phyloP scores from a whole-genome alignment of 192 early-diverging fungal species.

The Coemansia sp. region DNA sequence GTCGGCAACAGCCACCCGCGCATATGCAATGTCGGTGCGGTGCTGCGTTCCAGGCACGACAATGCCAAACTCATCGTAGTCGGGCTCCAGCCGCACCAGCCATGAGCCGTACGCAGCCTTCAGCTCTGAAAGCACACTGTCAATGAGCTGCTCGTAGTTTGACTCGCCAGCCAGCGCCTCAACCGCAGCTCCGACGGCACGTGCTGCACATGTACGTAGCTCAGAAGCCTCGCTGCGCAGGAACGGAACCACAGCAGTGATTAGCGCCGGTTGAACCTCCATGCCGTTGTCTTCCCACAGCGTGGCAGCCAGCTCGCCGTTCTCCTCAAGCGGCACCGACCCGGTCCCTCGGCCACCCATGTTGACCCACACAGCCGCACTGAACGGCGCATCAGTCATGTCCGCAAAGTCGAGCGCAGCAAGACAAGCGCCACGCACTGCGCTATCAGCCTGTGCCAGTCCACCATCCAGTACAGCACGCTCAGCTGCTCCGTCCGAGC shows the following conservation, averaged over 20 bases:
- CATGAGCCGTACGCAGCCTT: constrained; percentile 34
- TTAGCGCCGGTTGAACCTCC: constrained; percentile 27
- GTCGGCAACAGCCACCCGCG: constrained; percentile 82
- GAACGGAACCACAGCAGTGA: constrained; percentile 29
- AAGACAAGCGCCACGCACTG: constrained; percentile 45
- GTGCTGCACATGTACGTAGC: constrained; percentile 32
- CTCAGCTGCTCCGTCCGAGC: constrained; percentile 33
- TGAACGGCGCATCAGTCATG: constrained; percentile 33
- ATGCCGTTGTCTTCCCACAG: constrained; percentile 51
- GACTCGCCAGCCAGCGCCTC: constrained; percentile 4
- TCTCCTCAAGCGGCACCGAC: constrained; percentile 32
- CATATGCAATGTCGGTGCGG: constrained; percentile 73
- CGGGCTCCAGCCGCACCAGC: constrained; percentile 73
- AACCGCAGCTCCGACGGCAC: constrained; percentile 23
- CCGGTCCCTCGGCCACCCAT: constrained; percentile 22
- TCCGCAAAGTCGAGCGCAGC: constrained; percentile 51
- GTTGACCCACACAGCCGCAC: constrained; percentile 37
- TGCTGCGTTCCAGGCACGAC: constrained; percentile 81
- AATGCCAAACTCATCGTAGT: constrained; percentile 90
- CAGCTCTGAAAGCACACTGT: constrained; percentile 18
- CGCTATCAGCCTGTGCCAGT: constrained; percentile 34
- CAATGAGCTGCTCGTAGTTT: constrained; percentile 11
- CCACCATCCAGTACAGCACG: constrained; percentile 39
- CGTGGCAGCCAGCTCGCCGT: constrained; percentile 28
- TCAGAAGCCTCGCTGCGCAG: constrained; percentile 22